A percentile compares a stretch with the other conserved stretches of the same genome.
These are phyloP conservation scores for Leccinum subtestaceum DNA, from an alignment of 768 basidiomycete species.

Conservation along the genomic window DNA sequence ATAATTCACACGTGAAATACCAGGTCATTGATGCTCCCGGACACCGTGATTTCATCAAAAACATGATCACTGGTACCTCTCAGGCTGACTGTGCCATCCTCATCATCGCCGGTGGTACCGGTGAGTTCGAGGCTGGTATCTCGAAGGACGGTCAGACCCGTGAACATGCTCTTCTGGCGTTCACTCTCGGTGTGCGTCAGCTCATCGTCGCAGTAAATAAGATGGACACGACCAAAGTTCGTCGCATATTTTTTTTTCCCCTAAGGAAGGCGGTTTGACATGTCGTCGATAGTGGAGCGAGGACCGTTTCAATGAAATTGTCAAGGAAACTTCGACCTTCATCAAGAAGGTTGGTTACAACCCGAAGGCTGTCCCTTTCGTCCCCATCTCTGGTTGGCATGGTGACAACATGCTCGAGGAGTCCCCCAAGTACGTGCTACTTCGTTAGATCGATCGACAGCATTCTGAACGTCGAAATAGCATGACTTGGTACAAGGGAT, in stretches of 20 bases:
- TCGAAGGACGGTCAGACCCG: slow-evolving; percentile 99
- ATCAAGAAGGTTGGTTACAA: slow-evolving; percentile 99
- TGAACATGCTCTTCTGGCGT: slow-evolving; percentile 99
- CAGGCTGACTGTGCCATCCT: slow-evolving; percentile 99
- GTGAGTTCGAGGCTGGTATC: slow-evolving; percentile 99
- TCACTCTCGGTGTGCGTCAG: slow-evolving; percentile 99
- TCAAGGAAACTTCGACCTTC: slow-evolving; percentile 97
- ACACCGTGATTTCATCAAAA: slow-evolving; percentile 99
- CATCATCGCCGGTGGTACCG: slow-evolving; percentile 98
- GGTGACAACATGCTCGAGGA: slow-evolving; percentile 99
- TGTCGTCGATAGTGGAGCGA: slow-evolving; percentile 78
- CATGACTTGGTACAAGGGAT: slow-evolving; percentile 99
- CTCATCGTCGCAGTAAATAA: slow-evolving; percentile 99
- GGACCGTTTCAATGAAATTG: slow-evolving; percentile 99
- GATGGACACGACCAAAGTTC: slow-evolving; percentile 98
- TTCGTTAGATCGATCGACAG: not conserved
- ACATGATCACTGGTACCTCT: slow-evolving; percentile 99
- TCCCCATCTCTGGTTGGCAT: slow-evolving; percentile 99
- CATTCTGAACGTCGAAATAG: slow-evolving; percentile 39
- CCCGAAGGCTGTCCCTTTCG: slow-evolving; percentile 97
- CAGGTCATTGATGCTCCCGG: slow-evolving; percentile 99
- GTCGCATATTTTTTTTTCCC: slow-evolving; percentile 11
- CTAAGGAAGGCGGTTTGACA: slow-evolving; percentile 1
- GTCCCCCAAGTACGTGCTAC: slow-evolving; percentile 73
- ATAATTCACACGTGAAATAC: slow-evolving; percentile 7